Conservation (phyloP, 2,329 filamentous ascomycete genomes). For the Aspergillus sp. region DNA sequence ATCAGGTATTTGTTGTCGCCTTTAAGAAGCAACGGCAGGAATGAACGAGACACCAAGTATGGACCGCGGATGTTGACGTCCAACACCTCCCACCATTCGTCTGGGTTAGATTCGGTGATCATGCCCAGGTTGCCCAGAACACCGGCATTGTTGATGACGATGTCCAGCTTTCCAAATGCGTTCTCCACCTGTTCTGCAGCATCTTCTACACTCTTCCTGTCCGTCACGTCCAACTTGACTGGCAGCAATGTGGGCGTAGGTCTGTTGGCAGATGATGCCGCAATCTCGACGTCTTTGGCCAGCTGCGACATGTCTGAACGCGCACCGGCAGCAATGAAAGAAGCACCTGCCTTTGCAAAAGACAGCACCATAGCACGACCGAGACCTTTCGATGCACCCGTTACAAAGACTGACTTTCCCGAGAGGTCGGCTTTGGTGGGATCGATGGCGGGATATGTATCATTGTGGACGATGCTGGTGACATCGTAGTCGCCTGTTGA, state of each 20-base stretch:
- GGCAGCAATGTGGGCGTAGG: constrained; percentile 38
- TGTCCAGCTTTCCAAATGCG: constrained; percentile 34
- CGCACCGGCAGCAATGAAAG: constrained; percentile 50
- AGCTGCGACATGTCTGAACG: constrained; percentile 44
- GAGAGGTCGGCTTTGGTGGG: constrained; percentile 34
- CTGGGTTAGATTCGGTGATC: constrained; percentile 31
- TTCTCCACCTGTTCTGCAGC: constrained; percentile 29
- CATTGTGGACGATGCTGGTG: constrained; percentile 9
- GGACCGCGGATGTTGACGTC: constrained; percentile 48
- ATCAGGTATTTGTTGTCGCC: constrained; percentile 39
- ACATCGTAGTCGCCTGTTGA: not conserved
- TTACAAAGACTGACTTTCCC: constrained; percentile 48
- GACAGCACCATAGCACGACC: constrained; percentile 52
- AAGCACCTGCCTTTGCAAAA: constrained; percentile 51
- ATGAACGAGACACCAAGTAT: constrained; percentile 42
- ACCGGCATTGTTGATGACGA: constrained; percentile 48
- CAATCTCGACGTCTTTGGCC: constrained; percentile 26
- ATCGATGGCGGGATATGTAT: constrained; percentile 53
- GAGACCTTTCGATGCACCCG: constrained; percentile 52
- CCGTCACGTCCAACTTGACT: constrained; percentile 42
- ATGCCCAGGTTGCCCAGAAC: constrained; percentile 20
- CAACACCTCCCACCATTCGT: constrained; percentile 39
- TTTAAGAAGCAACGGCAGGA: constrained; percentile 39
- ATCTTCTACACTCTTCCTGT: constrained; percentile 29
- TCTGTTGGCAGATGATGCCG: constrained; percentile 31